Conservation (phyloP, 2,329 filamentous ascomycete genomes). For the Escovopsis sp. region DNA sequence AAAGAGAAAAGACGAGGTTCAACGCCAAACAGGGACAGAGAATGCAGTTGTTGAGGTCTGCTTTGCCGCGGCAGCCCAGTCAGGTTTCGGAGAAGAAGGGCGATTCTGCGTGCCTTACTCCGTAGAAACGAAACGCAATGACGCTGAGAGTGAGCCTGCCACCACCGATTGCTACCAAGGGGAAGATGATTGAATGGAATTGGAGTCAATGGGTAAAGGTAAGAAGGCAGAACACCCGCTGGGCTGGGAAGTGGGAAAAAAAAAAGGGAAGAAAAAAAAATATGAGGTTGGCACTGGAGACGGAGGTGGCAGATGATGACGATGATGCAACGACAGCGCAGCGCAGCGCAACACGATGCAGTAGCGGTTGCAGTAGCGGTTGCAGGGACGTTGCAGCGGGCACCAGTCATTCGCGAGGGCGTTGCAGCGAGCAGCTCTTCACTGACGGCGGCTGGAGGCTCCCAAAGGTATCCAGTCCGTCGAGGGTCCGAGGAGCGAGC, state of each 20-base stretch:
- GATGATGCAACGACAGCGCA: background rate
- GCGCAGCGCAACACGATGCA: background rate
- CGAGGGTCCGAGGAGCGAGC: too few relatives aligned
- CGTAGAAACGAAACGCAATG: background rate
- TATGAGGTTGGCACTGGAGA: background rate
- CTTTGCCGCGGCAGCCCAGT: slow-evolving; percentile 6
- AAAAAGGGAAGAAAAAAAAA: background rate
- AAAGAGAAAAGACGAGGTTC: slow-evolving; percentile 3
- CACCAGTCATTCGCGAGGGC: too few relatives aligned
- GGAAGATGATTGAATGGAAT: background rate
- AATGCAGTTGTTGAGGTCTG: background rate
- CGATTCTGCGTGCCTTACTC: background rate
- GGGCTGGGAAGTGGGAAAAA: background rate
- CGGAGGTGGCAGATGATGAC: background rate
- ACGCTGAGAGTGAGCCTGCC: background rate
- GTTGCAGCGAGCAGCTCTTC: too few relatives aligned
- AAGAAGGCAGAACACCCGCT: background rate
- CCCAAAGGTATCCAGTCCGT: too few relatives aligned
- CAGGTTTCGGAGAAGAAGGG: background rate
- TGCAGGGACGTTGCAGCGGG: too few relatives aligned
- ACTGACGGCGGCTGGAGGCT: too few relatives aligned
- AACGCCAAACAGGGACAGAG: slow-evolving; percentile 4
- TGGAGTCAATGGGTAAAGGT: too few relatives aligned
- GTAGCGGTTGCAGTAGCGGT: too few relatives aligned
- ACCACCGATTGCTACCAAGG: background rate